A percentile compares a stretch with the other conserved stretches of the same genome.
phyloP scores from a whole-genome alignment of 257 asterid species.

The Gentiana straminea region DNA sequence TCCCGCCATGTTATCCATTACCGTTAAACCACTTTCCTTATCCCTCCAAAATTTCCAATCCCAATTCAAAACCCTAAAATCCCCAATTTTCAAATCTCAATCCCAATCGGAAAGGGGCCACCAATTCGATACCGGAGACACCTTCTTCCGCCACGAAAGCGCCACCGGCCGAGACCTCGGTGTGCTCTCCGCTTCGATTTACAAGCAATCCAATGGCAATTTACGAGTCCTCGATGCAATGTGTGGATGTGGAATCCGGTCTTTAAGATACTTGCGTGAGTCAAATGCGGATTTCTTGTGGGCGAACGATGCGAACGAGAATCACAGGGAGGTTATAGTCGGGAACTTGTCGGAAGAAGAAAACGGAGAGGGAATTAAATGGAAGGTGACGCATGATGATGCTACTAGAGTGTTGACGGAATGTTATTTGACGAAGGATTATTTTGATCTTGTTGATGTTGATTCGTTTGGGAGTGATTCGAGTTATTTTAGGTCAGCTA shows the following conservation, averaged over 20 bases:
- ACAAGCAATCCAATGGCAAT: slow-evolving; percentile 39
- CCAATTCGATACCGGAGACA: slow-evolving; percentile 66
- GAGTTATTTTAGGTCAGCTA: slow-evolving; percentile 63
- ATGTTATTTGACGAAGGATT: slow-evolving; percentile 55
- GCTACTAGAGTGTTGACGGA: slow-evolving; percentile 65
- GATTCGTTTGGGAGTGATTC: slow-evolving; percentile 92
- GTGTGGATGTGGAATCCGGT: slow-evolving; percentile 90
- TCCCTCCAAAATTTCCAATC: slow-evolving; percentile 4
- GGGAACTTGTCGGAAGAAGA: slow-evolving; percentile 43
- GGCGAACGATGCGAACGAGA: slow-evolving; percentile 33
- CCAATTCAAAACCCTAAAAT: slow-evolving; percentile 22
- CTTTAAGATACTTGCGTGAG: slow-evolving; percentile 48
- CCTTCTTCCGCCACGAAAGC: slow-evolving; percentile 96
- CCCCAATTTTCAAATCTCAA: slow-evolving; percentile 35
- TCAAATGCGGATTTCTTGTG: too few species aligned
- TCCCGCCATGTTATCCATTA: slow-evolving; percentile 51
- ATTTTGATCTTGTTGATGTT: slow-evolving; percentile 68
- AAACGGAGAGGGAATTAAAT: slow-evolving; percentile 26
- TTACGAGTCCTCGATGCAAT: slow-evolving; percentile 90
- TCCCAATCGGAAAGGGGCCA: slow-evolving; percentile 43
- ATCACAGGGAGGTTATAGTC: slow-evolving; percentile 32
- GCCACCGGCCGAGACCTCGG: slow-evolving; percentile 93
- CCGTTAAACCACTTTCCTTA: slow-evolving; percentile 13
- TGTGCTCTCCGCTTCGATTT: slow-evolving; percentile 68
- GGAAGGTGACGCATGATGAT: slow-evolving; percentile 64